Base-by-base conservation (phyloP, 345 rosid species). In the Rhodamnia argentea region DNA sequence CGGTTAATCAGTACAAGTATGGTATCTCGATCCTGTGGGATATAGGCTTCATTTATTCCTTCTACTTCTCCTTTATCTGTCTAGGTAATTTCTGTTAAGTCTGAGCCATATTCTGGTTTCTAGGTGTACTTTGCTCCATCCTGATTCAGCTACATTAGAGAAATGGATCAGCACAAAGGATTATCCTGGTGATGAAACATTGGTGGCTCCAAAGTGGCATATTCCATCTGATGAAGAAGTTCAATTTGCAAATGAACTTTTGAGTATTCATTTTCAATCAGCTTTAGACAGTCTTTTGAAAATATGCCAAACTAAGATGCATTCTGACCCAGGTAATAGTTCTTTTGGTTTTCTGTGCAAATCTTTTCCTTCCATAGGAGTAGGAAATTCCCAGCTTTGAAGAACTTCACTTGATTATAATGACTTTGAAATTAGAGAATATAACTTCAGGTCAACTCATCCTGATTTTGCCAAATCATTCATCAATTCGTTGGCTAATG, bases 121-220 rank as follows among this genome's bases (percentile, higher is more conserved):
- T 87, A 97, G 99, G 92, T 96, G 95, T 87, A 87, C 92, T 87
- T 88, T 89, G 83, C 90, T 87, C 87, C 99, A 97, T 86, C 99
- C 98, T 89, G 93, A 91, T 90, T 97, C 95, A 86, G 87, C 90
- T 83, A 91, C 92, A 86, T 91, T 97, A 87, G 99, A 97, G 92
- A 94, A 93, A 86, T 97, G 99, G 99, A 91, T 95, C 87, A 94
- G 99, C 92, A 90, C 96, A 89, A 97, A 97, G 91, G 95, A 94
- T 91, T 92, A 88, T 90, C 87, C 92, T 27, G 87, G 89, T 87
- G 89, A 90, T 90, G 94, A 90, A 86, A 87, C 91, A 88, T 88
- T 87, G 58, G 84, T 82, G 23, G 91, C 88, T 74, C 98, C 99
- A 51, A 92, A 87, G 89, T 97, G 99, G 99, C 99, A 97, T 91